phyloP scores from a whole-genome alignment of 495 filamentous ascomycete genomes.

The Podospora conica region DNA sequence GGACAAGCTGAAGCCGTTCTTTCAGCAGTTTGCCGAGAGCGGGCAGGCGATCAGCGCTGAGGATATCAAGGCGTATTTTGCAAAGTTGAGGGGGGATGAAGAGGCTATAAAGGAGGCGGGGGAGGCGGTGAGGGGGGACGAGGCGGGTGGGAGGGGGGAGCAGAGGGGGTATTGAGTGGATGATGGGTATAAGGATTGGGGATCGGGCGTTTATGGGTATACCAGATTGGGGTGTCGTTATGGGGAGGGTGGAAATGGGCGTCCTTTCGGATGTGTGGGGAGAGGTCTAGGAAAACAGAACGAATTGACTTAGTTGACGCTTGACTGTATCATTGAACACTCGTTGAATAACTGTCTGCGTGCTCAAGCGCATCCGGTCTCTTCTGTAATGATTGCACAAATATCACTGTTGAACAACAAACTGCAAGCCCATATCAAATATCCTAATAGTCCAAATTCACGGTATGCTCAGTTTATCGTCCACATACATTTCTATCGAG shows the following conservation, averaged over 20 bases:
- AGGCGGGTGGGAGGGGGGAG: slow-evolving; percentile 46
- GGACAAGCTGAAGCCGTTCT: slow-evolving; percentile 86
- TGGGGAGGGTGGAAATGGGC: not conserved
- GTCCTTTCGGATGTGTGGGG: not conserved
- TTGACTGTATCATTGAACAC: not conserved
- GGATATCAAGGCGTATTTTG: slow-evolving; percentile 95
- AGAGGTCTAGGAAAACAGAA: not conserved
- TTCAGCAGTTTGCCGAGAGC: slow-evolving; percentile 88
- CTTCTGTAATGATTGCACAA: too few relatives aligned
- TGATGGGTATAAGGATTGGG: not conserved
- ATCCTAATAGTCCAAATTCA: too few relatives aligned
- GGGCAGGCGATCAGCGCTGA: slow-evolving; percentile 81
- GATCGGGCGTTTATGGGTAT: not conserved
- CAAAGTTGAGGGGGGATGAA: slow-evolving; percentile 83
- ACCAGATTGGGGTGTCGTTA: not conserved
- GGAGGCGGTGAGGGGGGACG: slow-evolving; percentile 35
- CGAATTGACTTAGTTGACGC: not conserved
- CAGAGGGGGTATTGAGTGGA: slow-evolving; percentile 50
- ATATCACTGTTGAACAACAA: not conserved
- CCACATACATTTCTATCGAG: too few relatives aligned
- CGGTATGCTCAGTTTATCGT: too few relatives aligned
- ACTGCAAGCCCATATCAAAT: not conserved
- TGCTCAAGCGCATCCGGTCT: not conserved
- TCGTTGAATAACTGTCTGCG: not conserved
- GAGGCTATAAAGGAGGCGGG: slow-evolving; percentile 44